Base-by-base conservation (phyloP, 169 alveolate species). In the Theileria equi region DNA sequence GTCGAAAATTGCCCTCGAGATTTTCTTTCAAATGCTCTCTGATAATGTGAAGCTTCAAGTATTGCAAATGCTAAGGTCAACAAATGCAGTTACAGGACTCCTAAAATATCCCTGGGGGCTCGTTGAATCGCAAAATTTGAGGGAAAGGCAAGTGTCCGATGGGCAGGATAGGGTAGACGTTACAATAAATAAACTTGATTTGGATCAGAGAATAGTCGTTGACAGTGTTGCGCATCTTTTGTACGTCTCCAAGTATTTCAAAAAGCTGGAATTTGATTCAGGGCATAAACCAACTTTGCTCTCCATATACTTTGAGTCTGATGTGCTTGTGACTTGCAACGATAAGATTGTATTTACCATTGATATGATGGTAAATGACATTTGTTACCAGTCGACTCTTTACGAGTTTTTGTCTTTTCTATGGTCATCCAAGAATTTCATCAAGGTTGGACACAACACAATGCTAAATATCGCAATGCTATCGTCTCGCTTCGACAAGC, bases 31-130 rank as follows among this genome's bases (percentile, higher is more conserved):
- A n/a, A 6, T 41, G 23, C 54, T 66, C 10, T 44, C 76, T 0
- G 38, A 11, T n/a, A 25, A 40, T 0, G 17, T 44, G 2, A 10
- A 26, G 11, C 1, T 44, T 2, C 86, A 77, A 55, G 59, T 74
- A 7, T 45, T 40, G 6, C 62, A 54, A 19, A 21, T 67, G 38
- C 21, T 77, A 63, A 47, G 34, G 43, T 5, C 81, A 8, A 59
- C 74, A 16, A 81, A 77, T 19, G 7, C 29, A 6, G 26, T 31
- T 1, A 77, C 86, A 38, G 86, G 86, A 13, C 19, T 77, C 31
- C 29, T 77, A 47, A 60, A n/a, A 41, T 66, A 58, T 25, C 62
- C 41, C 6, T 77, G 86, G 86, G 86, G 63, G 7, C 67, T 43
- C 49, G 34, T 43, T 11, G 72, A 74, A 36, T 5, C 43, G 38